Evolutionary conservation across 805 yeast genomes (phyloP).

Genomic region (Trichomonascus vanleenenianus): DNA sequence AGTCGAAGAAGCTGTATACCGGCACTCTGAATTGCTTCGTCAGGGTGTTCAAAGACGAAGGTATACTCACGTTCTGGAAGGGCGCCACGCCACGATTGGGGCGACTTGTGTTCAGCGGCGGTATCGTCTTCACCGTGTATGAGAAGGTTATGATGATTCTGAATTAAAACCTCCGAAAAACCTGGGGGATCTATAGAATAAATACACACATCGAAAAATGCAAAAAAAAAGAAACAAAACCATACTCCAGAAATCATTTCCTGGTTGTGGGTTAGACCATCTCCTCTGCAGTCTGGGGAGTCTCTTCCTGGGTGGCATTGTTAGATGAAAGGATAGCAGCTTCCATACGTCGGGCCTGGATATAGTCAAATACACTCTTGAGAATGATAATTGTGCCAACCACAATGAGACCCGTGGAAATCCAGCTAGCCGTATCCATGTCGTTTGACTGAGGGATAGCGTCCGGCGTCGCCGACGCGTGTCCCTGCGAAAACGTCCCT

Average conservation of each 20-base stretch:
- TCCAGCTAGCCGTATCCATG: conserved; percentile 26
- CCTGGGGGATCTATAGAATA: neutral
- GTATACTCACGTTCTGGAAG: conserved; percentile 88
- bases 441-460: conserved; percentile 13
- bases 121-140: conserved; percentile 93
- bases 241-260: neutral
- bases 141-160: conserved; percentile 75
- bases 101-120: conserved; percentile 86
- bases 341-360: conserved; percentile 72
- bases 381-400: conserved; percentile 60
- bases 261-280: conserved; percentile 1
- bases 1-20: conserved; percentile 59
- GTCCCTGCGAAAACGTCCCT: conserved; percentile 19
- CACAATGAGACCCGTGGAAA: conserved; percentile 56
- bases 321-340: conserved; percentile 36
- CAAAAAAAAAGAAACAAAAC: too few species aligned
- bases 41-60: conserved; percentile 77
- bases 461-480: conserved; percentile 16
- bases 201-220: too few species aligned
- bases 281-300: conserved; percentile 1
- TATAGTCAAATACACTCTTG: conserved; percentile 65
- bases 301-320: conserved; percentile 2
- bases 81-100: conserved; percentile 98
- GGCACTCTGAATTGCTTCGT: conserved; percentile 78
- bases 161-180: conserved; percentile 15